Base-by-base conservation (phyloP, 2,329 filamentous ascomycete genomes). In the Hymenoscyphus albidus region DNA sequence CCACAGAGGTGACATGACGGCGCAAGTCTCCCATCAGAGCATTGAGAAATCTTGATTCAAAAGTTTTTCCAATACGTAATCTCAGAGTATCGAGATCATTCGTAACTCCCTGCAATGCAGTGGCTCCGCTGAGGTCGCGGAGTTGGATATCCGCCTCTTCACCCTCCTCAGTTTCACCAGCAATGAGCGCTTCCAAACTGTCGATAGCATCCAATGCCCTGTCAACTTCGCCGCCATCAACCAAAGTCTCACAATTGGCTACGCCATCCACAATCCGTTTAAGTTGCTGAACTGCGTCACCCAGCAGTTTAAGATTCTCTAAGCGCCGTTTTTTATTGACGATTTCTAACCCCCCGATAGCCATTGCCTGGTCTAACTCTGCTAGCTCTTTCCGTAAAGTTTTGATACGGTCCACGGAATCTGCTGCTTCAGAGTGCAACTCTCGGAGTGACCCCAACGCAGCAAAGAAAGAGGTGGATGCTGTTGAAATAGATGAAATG, bases 381-480 rank as follows among this genome's bases (percentile, higher is more conserved):
- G 88, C 83, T 0, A 99, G 80, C 73, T 98, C 94, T 71, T 87
- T 85, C 64, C 95, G 84, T 51, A 99, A 76, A 0, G 84, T 82
- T 74, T 93, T 92, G 65, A 99, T 99, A 67, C 91, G 88, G 9
- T 89, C 83, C 1, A 99, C 93, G 1, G 94, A 98, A 64, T 96
- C 91, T 12, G 93, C 90, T 6, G 95, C 93, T 77, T 99, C 95
- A 0, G 89, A 89, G 75, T 99, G 94, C 12, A 99, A 81, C 74
- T 97, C 92, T 69, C 92, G 90, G 40, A 99, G 80, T 0, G 93
- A 96, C 0, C 95, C 94, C 0, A 99, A 81, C 0, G 95, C 95
- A 0, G 93, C 93, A 73, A 99, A 99, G 77, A 99, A 99, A 0
- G 94, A 97, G 0, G 92, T 93, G 0, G 95, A 98, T 1, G 95